Base-by-base conservation (phyloP, 2,329 filamentous ascomycete genomes). In the Aspergillus sp. region DNA sequence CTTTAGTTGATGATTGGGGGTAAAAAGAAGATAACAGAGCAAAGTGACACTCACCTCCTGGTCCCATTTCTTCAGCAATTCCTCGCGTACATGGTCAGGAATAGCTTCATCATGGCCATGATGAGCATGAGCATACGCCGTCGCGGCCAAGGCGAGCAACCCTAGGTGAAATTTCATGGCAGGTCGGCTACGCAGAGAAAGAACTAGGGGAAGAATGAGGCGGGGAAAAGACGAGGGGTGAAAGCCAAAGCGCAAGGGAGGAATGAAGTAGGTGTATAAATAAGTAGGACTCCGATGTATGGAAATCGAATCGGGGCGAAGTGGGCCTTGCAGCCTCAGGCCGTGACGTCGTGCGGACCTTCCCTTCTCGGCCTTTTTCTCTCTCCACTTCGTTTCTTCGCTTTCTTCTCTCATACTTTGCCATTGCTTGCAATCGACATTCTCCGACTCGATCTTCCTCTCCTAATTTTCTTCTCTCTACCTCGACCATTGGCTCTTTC, bases 41-140 rank as follows among this genome's bases (percentile, higher is more conserved):
- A 50, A 36, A 52, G 32, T 31, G 22, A 29, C 2, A n/a, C 73
- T 80, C 73, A 81, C 78, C 71, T 81, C 79, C 60, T 76, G 74
- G 63, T 79, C 76, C 79, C 79, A 81, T 72, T 80, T 81, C 65
- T 72, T 73, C 52, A 80, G 68, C 52, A 81, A 63, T 59, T 80
- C 78, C 42, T 77, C 77, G 4, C 75, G 71, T 49, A 75, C 69
- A 58, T 76, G 72, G 55, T 74, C 71, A 3, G 75, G 70, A 22
- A 77, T 68, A 29, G 74, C 74, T 54, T 79, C 74, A 18, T 72
- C 67, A 42, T 78, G 72, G 56, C 77, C 73, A 53, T 78, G 75
- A 62, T 80, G 78, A 18, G 75, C 72, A 56, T 74, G 73, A 9
- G 75, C 66, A 22, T 71, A 57, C 18, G 68, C 73, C 2, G 69